Evolutionary conservation across 371 early-diverging fungal genomes (phyloP).

Genomic region (Mortierella sp.): DNA sequence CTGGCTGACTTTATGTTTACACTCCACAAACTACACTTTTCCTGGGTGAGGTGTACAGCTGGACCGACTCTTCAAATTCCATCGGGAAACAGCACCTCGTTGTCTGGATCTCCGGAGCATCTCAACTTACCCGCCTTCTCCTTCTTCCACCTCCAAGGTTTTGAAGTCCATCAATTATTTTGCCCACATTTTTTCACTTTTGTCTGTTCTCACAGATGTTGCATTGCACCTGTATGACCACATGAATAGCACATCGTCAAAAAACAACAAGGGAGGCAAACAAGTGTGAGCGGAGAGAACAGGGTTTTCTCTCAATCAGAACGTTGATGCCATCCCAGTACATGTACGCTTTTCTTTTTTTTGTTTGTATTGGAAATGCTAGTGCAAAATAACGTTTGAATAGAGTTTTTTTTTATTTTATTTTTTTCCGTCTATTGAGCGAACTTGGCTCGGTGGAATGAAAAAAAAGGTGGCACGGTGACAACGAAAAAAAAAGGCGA

Average conservation of each 20-base stretch:
- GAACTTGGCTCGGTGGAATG: conserved; percentile 48
- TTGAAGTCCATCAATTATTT: background rate
- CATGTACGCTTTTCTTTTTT: background rate
- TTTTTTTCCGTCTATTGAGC: conserved; percentile 5
- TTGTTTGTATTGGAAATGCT: conserved; percentile 5
- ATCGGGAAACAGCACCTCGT: conserved; percentile 1
- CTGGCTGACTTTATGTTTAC: background rate
- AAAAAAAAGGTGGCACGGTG: conserved; percentile 49
- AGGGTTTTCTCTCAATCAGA: background rate
- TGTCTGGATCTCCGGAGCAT: background rate
- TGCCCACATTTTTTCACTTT: background rate
- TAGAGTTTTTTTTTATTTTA: conserved; percentile 10
- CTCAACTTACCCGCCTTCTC: background rate
- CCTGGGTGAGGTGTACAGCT: no score
- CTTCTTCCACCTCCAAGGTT: background rate
- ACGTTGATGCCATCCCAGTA: no score
- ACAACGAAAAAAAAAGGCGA: conserved; percentile 12
- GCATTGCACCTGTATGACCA: conserved; percentile 8
- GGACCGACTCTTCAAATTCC: background rate
- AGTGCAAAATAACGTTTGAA: no score
- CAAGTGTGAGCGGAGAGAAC: conserved; percentile 17
- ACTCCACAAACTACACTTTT: no score
- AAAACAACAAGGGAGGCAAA: background rate
- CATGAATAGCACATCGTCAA: conserved; percentile 5
- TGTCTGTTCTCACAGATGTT: background rate